Percentiles rank a stretch among this genome's conserved stretches.
Evolutionary conservation across 2,329 filamentous ascomycete genomes (phyloP).

Genomic region (Xylariomycetidae sp.): DNA sequence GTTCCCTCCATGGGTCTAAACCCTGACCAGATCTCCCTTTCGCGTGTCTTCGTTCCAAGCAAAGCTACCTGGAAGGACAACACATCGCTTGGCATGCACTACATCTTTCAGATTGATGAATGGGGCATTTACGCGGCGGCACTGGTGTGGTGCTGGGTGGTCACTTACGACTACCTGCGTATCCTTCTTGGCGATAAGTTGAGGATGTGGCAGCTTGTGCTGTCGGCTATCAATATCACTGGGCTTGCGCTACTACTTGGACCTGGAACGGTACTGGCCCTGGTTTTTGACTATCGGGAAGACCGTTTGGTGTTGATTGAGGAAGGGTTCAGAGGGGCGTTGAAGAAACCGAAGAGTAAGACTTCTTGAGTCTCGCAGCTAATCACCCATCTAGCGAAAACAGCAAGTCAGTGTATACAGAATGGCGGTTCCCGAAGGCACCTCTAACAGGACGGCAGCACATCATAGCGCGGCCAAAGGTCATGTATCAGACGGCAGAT

Average conservation of each 20-base stretch:
- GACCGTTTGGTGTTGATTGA: constrained; percentile 21
- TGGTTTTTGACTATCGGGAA: constrained; percentile 23
- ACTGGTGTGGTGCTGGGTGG: constrained; percentile 21
- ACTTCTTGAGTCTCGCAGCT: constrained; percentile 4
- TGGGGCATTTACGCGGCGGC: constrained; percentile 18
- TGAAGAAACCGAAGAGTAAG: constrained; percentile 15
- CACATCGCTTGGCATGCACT: constrained; percentile 21
- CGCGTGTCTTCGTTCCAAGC: constrained; percentile 20
- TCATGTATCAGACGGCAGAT: no score
- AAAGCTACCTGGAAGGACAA: constrained; percentile 11
- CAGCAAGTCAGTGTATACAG: no score
- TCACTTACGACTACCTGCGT: constrained; percentile 17
- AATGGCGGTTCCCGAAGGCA: no score
- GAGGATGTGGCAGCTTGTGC: constrained; percentile 6
- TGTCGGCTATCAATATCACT: constrained; percentile 13
- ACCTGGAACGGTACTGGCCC: constrained; percentile 17
- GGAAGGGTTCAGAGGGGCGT: constrained; percentile 11
- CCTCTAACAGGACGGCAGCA: no score
- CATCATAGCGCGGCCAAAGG: no score
- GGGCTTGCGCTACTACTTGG: constrained; percentile 16
- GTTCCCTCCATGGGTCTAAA: no score
- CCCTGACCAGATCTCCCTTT: constrained; percentile 16
- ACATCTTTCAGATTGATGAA: constrained; percentile 25
- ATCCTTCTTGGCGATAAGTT: constrained; percentile 8
- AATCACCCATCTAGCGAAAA: no score